Evolutionary conservation across 2,329 filamentous ascomycete species (phyloP).

Genomic region (Diaporthe ilicicola): DNA sequence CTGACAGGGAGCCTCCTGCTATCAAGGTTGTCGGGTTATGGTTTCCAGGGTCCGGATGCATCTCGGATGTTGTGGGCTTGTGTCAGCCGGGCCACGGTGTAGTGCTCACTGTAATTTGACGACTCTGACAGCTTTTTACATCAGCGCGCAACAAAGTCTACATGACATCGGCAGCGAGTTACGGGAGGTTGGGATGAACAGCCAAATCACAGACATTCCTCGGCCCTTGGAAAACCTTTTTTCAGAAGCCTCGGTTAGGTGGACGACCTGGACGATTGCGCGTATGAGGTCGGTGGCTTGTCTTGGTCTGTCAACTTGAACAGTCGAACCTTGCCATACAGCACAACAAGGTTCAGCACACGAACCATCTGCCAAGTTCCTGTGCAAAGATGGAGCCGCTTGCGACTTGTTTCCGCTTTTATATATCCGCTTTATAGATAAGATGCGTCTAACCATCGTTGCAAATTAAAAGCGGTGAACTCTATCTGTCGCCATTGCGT

Average conservation of each 20-base stretch:
- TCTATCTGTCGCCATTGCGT: not conserved
- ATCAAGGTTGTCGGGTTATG: slow-evolving; percentile 27
- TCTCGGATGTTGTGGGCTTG: slow-evolving; percentile 7
- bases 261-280: not conserved
- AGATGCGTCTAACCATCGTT: not conserved
- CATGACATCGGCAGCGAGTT: not conserved
- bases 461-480: slow-evolving; percentile 26
- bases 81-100: not conserved
- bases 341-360: not conserved
- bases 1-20: not conserved
- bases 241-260: not conserved
- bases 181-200: not conserved
- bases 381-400: slow-evolving; percentile 15
- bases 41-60: not conserved
- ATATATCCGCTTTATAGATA: slow-evolving; percentile 24
- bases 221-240: not conserved
- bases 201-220: not conserved
- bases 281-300: not conserved
- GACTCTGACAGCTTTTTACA: too few species aligned
- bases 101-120: too few species aligned
- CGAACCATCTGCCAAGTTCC: not conserved
- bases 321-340: not conserved
- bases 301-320: not conserved
- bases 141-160: not conserved
- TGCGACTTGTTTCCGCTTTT: slow-evolving; percentile 10